Conservation (phyloP, 2,329 filamentous ascomycete genomes). For the Thyridium curvatum region DNA sequence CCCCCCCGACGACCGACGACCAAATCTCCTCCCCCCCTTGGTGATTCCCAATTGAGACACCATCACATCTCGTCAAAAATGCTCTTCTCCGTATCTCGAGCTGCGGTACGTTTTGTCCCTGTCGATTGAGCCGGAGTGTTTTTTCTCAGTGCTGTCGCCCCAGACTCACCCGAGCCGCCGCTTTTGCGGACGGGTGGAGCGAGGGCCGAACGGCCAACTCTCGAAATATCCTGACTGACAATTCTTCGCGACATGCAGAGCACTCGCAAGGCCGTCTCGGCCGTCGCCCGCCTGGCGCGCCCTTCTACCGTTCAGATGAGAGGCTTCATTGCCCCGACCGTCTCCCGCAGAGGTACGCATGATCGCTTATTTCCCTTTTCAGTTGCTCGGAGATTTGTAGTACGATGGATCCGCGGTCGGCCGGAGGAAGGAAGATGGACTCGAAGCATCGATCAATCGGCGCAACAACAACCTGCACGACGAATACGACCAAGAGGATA, state of each 20-base stretch:
- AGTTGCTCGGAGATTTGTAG: too few species aligned
- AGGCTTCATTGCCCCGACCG: conserved; percentile 54
- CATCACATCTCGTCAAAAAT: conserved; percentile 43
- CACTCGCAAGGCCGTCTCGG: conserved; percentile 43
- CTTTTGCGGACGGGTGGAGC: not conserved
- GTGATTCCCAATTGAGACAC: conserved; percentile 32
- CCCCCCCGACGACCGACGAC: conserved; percentile 14
- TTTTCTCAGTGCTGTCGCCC: not conserved
- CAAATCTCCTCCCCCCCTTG: conserved; percentile 15
- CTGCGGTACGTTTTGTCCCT: conserved; percentile 40
- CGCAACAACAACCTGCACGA: too few species aligned
- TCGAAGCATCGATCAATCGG: too few species aligned
- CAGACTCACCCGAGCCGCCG: too few species aligned
- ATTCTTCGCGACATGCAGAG: conserved; percentile 32
- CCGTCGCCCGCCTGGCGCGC: conserved; percentile 42
- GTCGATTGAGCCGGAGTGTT: conserved; percentile 2
- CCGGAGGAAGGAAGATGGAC: too few species aligned
- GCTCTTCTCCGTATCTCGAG: conserved; percentile 49
- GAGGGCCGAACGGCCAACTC: not conserved
- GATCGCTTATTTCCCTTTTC: too few species aligned
- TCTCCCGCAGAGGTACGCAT: conserved; percentile 54
- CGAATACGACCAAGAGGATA: too few species aligned
- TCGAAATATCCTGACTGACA: conserved; percentile 14
- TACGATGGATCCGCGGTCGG: too few species aligned
- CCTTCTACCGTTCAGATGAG: conserved; percentile 42